Base-by-base conservation (phyloP, 805 yeast species). In the Deakozyma indianensis region DNA sequence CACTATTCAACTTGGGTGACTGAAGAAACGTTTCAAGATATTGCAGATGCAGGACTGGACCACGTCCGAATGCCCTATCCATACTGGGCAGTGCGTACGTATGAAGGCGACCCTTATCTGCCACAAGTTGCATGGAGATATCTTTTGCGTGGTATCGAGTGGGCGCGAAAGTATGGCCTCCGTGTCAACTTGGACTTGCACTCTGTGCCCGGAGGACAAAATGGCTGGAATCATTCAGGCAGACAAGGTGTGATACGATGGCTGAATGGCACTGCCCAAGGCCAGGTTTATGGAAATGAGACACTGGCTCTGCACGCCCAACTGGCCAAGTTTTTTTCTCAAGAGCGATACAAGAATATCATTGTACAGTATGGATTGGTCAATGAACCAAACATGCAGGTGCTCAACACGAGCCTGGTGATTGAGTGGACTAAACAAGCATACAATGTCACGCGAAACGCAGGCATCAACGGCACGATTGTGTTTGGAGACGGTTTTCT, bases 151-250 rank as follows among this genome's bases (percentile, higher is more conserved):
- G 83, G 85, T 1, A 63, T 84, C 32, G 73, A 65, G 42, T 84
- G 94, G 94, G 77, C 82, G 18, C 61, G 73, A 21, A 65, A 66
- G 35, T 60, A 78, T 52, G 78, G 70, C 15, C 63, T 84, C 49
- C 73, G 80, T 48, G 81, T 78, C 3, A 77, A 83, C 80, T 63
- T 84, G 44, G 94, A 84, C 56, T 62, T 84, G 45, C 94, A 84
- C 54, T 87, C 92, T 14, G 79, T 73, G 9, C 92, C 94, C 4
- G 92, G 90, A 1, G 79, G 88, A 1, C 94, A 84, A 56, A 84
- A 84, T 59, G 94, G 94, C 14, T 83, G 83, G 66, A 90, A 83
- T 56, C 84, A 83, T 54, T 77, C 85, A 4, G 94, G 94, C 1
- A 61, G 71, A 23, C 67, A 87, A 55, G 76, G 69, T 44, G 57